Evolutionary conservation across 2,329 filamentous ascomycete genomes (phyloP), one percentile per base, ranked within the genome.

Genomic region (Ramichloridium luteum): DNA sequence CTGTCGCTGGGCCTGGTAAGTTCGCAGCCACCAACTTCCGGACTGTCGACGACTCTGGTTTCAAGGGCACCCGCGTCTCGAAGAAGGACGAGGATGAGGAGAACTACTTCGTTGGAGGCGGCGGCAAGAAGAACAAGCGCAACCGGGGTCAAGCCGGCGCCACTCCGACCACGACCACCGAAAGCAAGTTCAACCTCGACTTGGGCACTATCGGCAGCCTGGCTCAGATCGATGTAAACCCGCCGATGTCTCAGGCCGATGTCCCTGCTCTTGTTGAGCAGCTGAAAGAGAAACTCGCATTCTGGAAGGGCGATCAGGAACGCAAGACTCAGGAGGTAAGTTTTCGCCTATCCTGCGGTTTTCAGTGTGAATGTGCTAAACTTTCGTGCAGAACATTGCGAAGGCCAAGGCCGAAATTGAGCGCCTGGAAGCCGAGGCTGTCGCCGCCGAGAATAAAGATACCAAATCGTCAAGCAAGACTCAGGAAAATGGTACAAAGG

Each of bases 391-490:
- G 90, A 98, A 98, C 68, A 79, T 96, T 39, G 82, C 84, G 43
- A 93, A 94, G 62, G 90, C 90, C 39, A 80, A 93, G 68, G 88
- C 88, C 61, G 85, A 94, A 60, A 92, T 98, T 41, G 83, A 86
- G 55, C 77, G 77, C 46, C 73, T 96, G 26, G 73, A 77, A 47
- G 64, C 69, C 34, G 88, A 94, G 55, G 75, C 77, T 34, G 66
- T 59, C 39, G 67, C 67, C 42, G 60, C 60, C 41, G 60, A 58
- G 40, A 60, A 56, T 44, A 50, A 61, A n/a, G 25, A 22, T 10
- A 39, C 31, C 64, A 67, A 44, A 49, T 53, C 40, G 57, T 23
- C 20, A 23, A 8, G n/a, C 20, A 23, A n/a, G 8, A 23, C 8
- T 8, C 61, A 60, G 31, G 60, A 68, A 40, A 73, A 73, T 43